Evolutionary conservation across 768 basidiomycete species (phyloP), one percentile per base, ranked within the genome.

Genomic region (Suillus subalutaceus): DNA sequence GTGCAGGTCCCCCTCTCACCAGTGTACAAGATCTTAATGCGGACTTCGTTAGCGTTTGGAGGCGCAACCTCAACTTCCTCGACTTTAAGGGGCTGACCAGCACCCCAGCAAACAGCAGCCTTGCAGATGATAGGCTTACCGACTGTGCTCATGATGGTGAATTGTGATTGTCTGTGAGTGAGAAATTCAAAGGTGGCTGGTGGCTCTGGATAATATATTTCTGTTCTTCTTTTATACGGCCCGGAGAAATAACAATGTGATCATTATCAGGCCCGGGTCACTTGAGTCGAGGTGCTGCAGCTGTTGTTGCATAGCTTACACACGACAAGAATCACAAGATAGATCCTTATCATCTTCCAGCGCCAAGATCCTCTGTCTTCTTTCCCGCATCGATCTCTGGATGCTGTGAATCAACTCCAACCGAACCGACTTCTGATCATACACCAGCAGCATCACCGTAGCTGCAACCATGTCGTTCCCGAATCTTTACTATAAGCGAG

Each of bases 51-150:
- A 40, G 91, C 89, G 67, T 81, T 83, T 46, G 97, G 97, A 58
- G 97, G 96, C 23, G 92, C 93, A 26, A 99, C 97, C 72, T 97
- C 91, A 71, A 99, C 89, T 46, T 94, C 89, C 79, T 99, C 97
- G 72, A 98, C 81, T 73, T 90, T 88, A 68, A 99, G 86, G 58
- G 86, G 86, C 77, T 94, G 86, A 70, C 91, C 92, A 15, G 96
- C 95, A 63, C 85, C 94, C 97, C 97, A 99, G 78, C 95, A 97
- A 66, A 99, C 90, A 46, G 94, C 93, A 41, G 94, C 96, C 78
- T 94, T 97, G 83, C 97, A 86, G 74, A 87, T 86, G 88, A 97
- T 82, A 77, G 78, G 76, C 77, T 92, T 89, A 68, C 95, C 94
- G 71, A 78, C 82, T 58, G 93, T 94, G 68, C 81, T 81, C 93